Evolutionary conservation across 2,329 filamentous ascomycete species (phyloP).

Genomic region (Claviceps sp.): DNA sequence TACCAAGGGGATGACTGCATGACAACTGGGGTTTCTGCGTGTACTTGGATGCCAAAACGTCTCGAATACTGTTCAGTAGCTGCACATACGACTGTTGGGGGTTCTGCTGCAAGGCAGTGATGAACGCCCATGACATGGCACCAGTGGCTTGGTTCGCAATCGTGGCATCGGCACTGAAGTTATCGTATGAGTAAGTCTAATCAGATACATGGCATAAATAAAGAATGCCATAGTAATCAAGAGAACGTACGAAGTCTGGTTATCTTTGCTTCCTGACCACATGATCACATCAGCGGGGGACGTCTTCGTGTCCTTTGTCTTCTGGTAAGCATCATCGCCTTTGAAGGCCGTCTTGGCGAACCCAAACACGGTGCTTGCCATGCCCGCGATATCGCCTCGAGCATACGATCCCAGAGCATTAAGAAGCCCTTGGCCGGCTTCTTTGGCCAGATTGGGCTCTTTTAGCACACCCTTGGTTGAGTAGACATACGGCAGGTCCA

Average conservation of each 20-base stretch:
- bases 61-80: conserved; percentile 87
- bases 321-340: conserved; percentile 67
- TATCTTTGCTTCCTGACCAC: conserved; percentile 95
- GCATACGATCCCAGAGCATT: conserved; percentile 66
- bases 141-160: conserved; percentile 84
- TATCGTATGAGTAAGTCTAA: conserved; percentile 3
- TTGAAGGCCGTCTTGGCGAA: conserved; percentile 78
- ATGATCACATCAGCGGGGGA: conserved; percentile 92
- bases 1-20: conserved; percentile 90
- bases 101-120: conserved; percentile 79
- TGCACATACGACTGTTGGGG: conserved; percentile 93
- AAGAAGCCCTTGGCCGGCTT: conserved; percentile 60
- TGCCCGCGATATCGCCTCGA: conserved; percentile 68
- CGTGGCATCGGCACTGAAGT: conserved; percentile 66
- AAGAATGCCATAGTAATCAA: not conserved
- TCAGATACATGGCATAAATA: not conserved
- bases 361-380: conserved; percentile 66
- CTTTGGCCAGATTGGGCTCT: conserved; percentile 69
- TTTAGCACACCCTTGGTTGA: conserved; percentile 69
- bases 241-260: conserved; percentile 59
- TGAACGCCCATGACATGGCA: conserved; percentile 97
- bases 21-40: conserved; percentile 91
- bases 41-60: conserved; percentile 77
- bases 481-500: conserved; percentile 70
- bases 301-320: conserved; percentile 77